These are phyloP conservation scores for Erucastrum elatum DNA, from an alignment of 345 rosid genomes.

Conservation along the genomic window DNA sequence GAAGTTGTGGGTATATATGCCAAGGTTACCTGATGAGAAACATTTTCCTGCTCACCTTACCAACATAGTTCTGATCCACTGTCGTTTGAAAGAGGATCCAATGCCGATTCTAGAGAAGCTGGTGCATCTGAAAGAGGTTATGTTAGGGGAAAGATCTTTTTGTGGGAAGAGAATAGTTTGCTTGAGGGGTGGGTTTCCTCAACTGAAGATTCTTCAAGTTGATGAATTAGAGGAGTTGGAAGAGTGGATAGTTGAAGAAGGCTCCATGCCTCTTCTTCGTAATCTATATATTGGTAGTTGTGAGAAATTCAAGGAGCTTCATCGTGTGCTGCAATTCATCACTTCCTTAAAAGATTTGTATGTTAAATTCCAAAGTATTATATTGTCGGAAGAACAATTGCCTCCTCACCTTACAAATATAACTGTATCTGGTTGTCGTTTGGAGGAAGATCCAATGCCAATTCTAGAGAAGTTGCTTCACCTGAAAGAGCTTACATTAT, in stretches of 20 bases:
- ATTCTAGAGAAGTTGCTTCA: not conserved
- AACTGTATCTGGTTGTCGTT: not conserved
- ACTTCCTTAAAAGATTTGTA: not conserved
- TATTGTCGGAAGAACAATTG: no score
- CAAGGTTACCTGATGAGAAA: conserved; percentile 16
- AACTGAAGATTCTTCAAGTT: not conserved
- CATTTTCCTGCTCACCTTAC: conserved; percentile 32
- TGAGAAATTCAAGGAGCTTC: not conserved
- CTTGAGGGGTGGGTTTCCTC: not conserved
- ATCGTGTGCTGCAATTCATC: not conserved
- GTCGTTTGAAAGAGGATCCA: not conserved
- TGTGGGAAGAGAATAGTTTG: not conserved
- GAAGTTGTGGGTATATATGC: not conserved
- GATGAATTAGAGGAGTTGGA: not conserved
- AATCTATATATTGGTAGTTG: not conserved
- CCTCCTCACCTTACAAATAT: not conserved
- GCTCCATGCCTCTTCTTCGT: not conserved
- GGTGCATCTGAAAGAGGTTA: not conserved
- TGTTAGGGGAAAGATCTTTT: no score
- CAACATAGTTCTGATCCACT: conserved; percentile 2
- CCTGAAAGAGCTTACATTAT: not conserved
- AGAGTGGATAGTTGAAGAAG: not conserved
- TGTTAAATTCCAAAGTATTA: no score
- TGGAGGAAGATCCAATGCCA: not conserved
- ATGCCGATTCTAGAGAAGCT: not conserved